Evolutionary conservation across 768 basidiomycete genomes (phyloP).

Genomic region (Terana coerulea): DNA sequence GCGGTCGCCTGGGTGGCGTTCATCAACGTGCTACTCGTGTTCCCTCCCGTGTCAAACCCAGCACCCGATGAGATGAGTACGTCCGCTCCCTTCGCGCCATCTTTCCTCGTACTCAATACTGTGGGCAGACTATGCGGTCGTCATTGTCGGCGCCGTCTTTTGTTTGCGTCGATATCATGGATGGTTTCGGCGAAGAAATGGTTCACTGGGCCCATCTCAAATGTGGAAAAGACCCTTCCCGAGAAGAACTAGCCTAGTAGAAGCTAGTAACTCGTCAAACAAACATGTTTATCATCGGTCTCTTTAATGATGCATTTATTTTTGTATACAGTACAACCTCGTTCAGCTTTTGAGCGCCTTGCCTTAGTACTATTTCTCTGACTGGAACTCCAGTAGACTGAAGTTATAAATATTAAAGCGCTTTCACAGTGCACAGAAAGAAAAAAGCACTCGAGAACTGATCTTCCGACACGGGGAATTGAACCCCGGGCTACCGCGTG

Average conservation of each 20-base stretch:
- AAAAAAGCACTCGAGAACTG: no score
- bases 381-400: no score
- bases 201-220: constrained; percentile 66
- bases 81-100: not conserved
- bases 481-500: no score
- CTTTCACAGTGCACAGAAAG: no score
- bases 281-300: no score
- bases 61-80: constrained; percentile 51
- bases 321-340: no score
- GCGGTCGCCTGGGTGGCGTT: constrained; percentile 68
- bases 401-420: no score
- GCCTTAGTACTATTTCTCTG: no score
- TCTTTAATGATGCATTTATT: no score
- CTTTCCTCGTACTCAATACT: not conserved
- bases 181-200: constrained; percentile 62
- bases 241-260: constrained; percentile 1
- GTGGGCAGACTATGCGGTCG: constrained; percentile 59
- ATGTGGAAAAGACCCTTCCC: constrained; percentile 10
- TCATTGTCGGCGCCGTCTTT: constrained; percentile 62
- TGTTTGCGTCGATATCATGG: constrained; percentile 65
- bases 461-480: no score
- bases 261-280: not conserved
- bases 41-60: constrained; percentile 42
- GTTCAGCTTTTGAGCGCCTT: no score
- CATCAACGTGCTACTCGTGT: constrained; percentile 54